Base-by-base conservation (phyloP, 1,139 yeast genomes). In the Hansenula sp. region DNA sequence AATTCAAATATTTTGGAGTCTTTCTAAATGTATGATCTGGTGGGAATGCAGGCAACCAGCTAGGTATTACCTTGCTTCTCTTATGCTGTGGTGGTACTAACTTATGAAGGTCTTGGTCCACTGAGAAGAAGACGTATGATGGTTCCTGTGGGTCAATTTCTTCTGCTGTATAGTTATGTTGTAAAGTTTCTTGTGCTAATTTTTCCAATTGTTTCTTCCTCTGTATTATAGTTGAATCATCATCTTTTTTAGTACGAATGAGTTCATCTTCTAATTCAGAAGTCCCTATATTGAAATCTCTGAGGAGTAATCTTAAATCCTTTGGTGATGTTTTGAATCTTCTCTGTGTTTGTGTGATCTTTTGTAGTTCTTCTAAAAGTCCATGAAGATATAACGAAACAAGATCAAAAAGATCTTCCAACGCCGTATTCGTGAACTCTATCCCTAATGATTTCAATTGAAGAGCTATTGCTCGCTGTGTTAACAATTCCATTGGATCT, bases 21-120 rank as follows among this genome's bases (percentile, higher is more conserved):
- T 78, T 73, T 60, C 78, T 80, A 57, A 83, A 90, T 0, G 97
- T 90, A 61, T 89, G 94, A 54, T 87, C 96, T 0, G 97, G 96
- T 2, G 97, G 97, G 29, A 89, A 69, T 19, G 79, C 80, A 0
- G 97, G 97, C 54, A 90, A 66, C 79, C 88, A 88, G 5, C 65
- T 54, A 0, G 95, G 95, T 5, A 86, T 72, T 50, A 79, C 77
- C 2, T 59, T 55, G n/a, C 79, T 79, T 31, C 69, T 62, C 18
- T 62, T 55, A 24, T 73, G 66, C 13, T 71, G 66, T 16, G 80
- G 69, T 0, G 92, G 85, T 8, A 80, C 73, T 30, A 79, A 64
- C 37, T 68, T 66, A 2, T 76, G 64, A 6, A 77, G 68, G 44
- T 74, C 77, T 39, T 75, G 72, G 27, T 68, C 68, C 44, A 78